Conservation (phyloP, 2,329 filamentous ascomycete species). For the Diaporthe velutina region DNA sequence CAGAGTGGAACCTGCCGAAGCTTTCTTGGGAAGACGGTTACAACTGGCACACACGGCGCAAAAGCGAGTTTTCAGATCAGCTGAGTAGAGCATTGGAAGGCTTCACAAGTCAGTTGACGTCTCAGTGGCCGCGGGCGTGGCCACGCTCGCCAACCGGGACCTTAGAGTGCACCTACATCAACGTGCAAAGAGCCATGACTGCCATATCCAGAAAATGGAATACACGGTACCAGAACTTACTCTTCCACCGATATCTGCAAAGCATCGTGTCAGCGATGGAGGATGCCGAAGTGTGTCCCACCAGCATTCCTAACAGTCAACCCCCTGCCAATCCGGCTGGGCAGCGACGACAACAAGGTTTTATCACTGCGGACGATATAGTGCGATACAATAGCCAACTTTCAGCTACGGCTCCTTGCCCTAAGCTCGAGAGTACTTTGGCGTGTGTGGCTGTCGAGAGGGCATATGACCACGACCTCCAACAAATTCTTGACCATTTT, state of each 20-base stretch:
- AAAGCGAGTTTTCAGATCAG: not conserved
- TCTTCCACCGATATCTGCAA: slow-evolving; percentile 44
- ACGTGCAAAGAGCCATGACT: slow-evolving; percentile 39
- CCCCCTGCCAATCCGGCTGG: not conserved
- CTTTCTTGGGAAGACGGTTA: not conserved
- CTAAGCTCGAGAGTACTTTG: not conserved
- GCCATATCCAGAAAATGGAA: slow-evolving; percentile 36
- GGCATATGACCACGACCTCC: not conserved
- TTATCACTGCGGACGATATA: not conserved
- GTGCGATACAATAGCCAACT: not conserved
- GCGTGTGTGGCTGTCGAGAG: not conserved
- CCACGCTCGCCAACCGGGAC: not conserved
- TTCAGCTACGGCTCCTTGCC: not conserved
- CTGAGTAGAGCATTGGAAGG: not conserved
- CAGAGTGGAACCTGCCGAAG: not conserved
- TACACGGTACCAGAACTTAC: slow-evolving; percentile 46
- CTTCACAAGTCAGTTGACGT: not conserved
- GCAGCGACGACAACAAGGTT: not conserved
- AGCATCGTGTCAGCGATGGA: slow-evolving; percentile 25
- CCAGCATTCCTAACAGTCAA: not conserved
- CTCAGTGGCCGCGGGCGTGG: slow-evolving; percentile 13
- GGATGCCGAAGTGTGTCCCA: not conserved
- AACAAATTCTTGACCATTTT: not conserved
- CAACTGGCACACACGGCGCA: not conserved
- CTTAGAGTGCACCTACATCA: slow-evolving; percentile 37